Evolutionary conservation across 176 grass and related monocot genomes (phyloP), one percentile per base, ranked within the genome.

Genomic region (Avena atlantica): DNA sequence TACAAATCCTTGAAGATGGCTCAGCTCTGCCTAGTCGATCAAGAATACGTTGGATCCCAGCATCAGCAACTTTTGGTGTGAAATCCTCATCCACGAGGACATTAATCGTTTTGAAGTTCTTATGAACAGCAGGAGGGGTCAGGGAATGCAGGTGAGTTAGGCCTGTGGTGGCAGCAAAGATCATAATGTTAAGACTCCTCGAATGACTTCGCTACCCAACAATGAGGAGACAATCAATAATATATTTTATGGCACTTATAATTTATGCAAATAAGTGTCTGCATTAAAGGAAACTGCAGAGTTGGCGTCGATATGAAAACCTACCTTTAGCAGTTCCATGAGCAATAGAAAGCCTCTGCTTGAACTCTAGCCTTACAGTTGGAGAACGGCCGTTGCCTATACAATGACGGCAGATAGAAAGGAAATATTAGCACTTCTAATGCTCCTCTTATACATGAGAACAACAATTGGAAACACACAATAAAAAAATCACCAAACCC

Each of bases 281-380:
- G 19, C n/a, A 78, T 8, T 29, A 82, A 14, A 50, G 51, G 17
- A 58, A 69, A 81, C 1, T 74, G 45, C 16, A 37, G 79, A 53
- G 4, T 47, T 70, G 52, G 20, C 31, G 31, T 34, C 34, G n/a
- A 34, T 57, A 13, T 23, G 56, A 71, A 88, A 76, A 49, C 78
- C 79, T 52, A 92, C 97, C 97, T 96, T 96, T 99, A 65, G 97
- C 94, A 70, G 94, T 75, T 73, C 97, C 92, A 94, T 90, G 89
- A 78, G 97, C 97, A 90, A 99, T 87, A n/a, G 83, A 93, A 90
- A 99, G 94, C 78, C 94, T 91, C 71, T 99, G 89, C 86, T 96
- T 99, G 89, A 99, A 99, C 93, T 99, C 97, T 82, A 96, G 67
- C 80, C 69, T 96, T 76, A 27, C 69, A 56, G 73, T 84, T 84